Base-by-base conservation (phyloP, 129 eudicot genomes). In the Rutidosis leptorrhynchoides region DNA sequence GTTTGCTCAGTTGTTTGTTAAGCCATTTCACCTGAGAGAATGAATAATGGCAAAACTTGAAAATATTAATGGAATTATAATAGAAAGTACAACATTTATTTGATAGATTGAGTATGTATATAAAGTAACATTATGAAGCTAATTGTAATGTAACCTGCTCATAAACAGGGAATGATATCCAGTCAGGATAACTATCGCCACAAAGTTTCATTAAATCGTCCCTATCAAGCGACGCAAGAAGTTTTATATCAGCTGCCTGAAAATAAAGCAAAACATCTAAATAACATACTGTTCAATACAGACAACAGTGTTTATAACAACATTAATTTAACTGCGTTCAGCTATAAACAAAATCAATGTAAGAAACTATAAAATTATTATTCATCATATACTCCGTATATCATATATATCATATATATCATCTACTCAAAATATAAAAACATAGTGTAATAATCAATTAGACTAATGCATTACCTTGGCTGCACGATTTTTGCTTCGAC, bases 121-220 rank as follows among this genome's bases (percentile, higher is more conserved):
- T 11, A 65, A 9, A 30, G 32, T 15, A 64, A 52, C 15, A 40
- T 48, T 26, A 16, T 67, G 32, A 51, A 51, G 32, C 37, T 22
- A 7, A 23, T 52, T 37, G 25, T 7, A 58, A 37, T 40, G 22
- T 83, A 42, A 93, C 98, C 96, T 93, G 98, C 52, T 93, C 98
- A 69, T 73, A 93, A 63, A 88, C 95, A 46, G 98, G 98, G 70
- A 93, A 93, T 2, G 98, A 93, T 71, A 93, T 86, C 98, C 98
- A 89, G 57, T 88, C 90, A 2, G 98, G 96, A 79, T 84, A 82
- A 64, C 81, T 89, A 12, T 93, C 96, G 21, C 96, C 98, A 49
- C 98, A 93, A 2, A 93, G 82, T 82, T 89, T 85, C 76, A 78
- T 88, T 69, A 93, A 23, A 67, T 93, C 96, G 45, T 93, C 96